Evolutionary conservation across 805 yeast genomes (phyloP), one percentile per base, ranked within the genome.

Genomic region (Cyberlindnera amylophila): DNA sequence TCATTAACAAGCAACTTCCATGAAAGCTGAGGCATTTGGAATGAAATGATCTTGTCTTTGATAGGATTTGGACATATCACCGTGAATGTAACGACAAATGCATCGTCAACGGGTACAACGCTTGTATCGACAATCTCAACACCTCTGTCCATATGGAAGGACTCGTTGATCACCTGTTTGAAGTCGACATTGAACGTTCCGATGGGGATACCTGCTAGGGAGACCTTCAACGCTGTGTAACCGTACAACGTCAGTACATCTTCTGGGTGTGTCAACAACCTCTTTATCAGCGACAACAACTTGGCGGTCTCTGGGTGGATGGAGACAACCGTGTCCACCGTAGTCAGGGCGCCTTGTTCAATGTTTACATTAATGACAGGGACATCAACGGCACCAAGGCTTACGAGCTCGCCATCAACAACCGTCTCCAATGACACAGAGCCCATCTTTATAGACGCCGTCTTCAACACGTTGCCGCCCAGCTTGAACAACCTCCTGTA

Each of bases 1-100:
- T 66, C 72, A 7, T 65, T 55, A 14, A 69, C 44, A 10, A 54
- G 50, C 2, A 70, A 9, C 14, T 59, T 55, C 74, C 75, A 71
- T 4, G 51, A 44, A 6, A 69, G 41, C 8, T 45, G 34, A 10
- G 77, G 76, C 5, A 71, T 45, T 13, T 49, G 17, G 47, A 57
- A 41, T 17, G 53, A 38, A 52, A 42, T 45, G 46, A 55, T 6
- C 37, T 49, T 37, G 44, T 42, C 29, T 34, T 40, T 29, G 34
- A 61, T 36, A 11, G 55, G 57, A 28, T 58, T 53, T 16, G 62
- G 58, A 4, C 57, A 16, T 5, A 27, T 21, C 11, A 47, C 11
- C 6, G 50, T 38, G 17, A 49, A 30, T 4, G 39, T 41, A 28
- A 58, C 48, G 18, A 51, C 49, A 16, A 65, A 47, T 8, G 54